Base-by-base conservation (phyloP, 108 stramenopile species). In the Cyclotella cryptica region DNA sequence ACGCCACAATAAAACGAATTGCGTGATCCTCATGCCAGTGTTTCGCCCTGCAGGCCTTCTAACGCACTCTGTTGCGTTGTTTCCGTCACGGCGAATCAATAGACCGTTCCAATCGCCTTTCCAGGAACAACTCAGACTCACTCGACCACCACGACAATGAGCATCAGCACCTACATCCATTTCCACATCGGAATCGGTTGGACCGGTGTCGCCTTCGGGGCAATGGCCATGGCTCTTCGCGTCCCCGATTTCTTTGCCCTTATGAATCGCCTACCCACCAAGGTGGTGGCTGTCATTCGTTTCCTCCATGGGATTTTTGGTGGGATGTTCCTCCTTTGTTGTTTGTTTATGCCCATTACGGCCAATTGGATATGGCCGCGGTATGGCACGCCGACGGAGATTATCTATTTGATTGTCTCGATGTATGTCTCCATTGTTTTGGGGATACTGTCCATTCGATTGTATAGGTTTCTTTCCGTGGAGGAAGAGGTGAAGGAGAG, bases 321-420 rank as follows among this genome's bases (percentile, higher is more conserved):
- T 44, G 44, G 46, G 17, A 14, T 47, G 15, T 68, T 49, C 28
- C 21, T 51, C 21, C 24, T 49, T 3, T 49, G 21, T 28, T 28
- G 22, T 24, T 13, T 68, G 10, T 46, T 49, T 47, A 68, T 68
- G 66, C 66, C 46, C 29, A 49, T 68, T 46, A 68, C 66, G 22
- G 66, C 66, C 13, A 68, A 68, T 46, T 68, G 66, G 66, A 68
- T 68, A 24, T 68, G 66, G 66, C 66, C 66, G 0, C 22, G 66
- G 24, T 68, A 28, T 27, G 66, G 66, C 22, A 51, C 66, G 19
- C 66, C 66, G 10, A 26, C 26, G 10, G 65, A 45, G 11, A 64
- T 64, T 40, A 64, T 64, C 30, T 64, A 64, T 17, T 28, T 64
- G 7, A 64, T 64, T 64, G 11, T 41, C 35, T 39, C 30, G 17